Percentiles rank a stretch among this genome's conserved stretches.
phyloP scores from a whole-genome alignment of 208 protist genomes.

The Crithidia sp. region DNA sequence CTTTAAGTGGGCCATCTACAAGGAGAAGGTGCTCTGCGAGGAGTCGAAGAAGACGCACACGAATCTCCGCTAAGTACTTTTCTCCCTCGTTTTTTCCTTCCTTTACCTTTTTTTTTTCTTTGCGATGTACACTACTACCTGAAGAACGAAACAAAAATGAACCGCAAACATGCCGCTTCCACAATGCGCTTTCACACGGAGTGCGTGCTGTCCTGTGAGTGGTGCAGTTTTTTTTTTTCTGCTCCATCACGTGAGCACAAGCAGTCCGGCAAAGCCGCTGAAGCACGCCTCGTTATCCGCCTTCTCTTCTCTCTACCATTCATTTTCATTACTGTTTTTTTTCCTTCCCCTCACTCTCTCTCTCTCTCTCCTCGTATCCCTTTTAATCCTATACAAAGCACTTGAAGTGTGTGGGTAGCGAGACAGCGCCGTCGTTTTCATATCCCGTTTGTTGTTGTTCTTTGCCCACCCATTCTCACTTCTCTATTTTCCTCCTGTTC shows the following conservation, averaged over 20 bases:
- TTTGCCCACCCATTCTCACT: background rate
- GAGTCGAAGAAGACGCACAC: slow-evolving; percentile 19
- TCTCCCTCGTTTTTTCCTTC: background rate
- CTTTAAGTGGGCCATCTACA: slow-evolving; percentile 51
- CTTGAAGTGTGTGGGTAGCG: too few species aligned
- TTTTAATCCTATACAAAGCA: too few species aligned
- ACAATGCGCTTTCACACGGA: background rate
- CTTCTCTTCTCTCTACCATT: too few species aligned
- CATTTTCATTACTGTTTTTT: too few species aligned
- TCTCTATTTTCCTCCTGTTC: background rate
- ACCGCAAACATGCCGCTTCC: background rate
- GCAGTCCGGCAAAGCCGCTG: too few species aligned
- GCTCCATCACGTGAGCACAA: too few species aligned
- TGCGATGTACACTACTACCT: background rate
- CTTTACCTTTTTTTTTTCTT: background rate
- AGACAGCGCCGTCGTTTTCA: background rate
- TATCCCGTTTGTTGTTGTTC: background rate
- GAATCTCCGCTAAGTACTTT: slow-evolving; percentile 6
- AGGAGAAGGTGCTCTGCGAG: slow-evolving; percentile 36
- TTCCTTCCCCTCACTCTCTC: too few species aligned
- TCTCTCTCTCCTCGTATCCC: too few species aligned
- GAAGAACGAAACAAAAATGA: background rate
- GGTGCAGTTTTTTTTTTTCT: too few species aligned
- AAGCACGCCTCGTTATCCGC: too few species aligned
- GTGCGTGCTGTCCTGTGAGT: background rate